Base-by-base conservation (phyloP, 345 rosid genomes). In the Angophora floribunda region DNA sequence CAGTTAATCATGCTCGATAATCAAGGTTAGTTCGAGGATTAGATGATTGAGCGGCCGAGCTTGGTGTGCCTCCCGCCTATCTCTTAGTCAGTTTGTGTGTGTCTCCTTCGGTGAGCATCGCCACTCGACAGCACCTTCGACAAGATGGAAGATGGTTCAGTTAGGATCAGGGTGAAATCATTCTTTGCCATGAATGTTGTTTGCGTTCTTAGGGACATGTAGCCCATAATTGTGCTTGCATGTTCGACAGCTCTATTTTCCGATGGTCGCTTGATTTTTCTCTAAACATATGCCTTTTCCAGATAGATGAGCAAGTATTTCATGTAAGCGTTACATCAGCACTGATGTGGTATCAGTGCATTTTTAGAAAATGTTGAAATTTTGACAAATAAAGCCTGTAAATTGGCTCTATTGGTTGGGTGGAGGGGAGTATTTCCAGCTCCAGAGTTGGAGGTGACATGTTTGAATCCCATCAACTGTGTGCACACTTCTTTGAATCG, bases 151-250 rank as follows among this genome's bases (percentile, higher is more conserved):
- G 84, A 75, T 10, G 19, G 49, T 75, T 75, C 84, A 75, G 84
- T 75, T 75, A 41, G 84, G 84, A 75, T 75, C 84, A 28, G 84
- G 84, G 49, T 44, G 49, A 75, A 87, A 87, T 82, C 55, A 82
- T 80, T 82, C n/a, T 55, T 36, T 57, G 86, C 84, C 89, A 87
- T 87, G 86, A 61, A 87, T 55, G 88, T 86, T 91, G 89, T 80
- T 93, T 89, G 89, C 89, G 53, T 91, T 65, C 89, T 85, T n/a
- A 41, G 91, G 87, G 90, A 90, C 95, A 92, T 88, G 61, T 85
- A 47, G 52, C 86, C 51, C 90, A 93, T 91, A 89, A 93, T 93
- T 91, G 88, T 92, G 93, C 91, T 91, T 85, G 49, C 65, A 91
- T 93, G 89, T 70, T 82, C 8, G 84, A 75, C 49, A 75, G 14